Conservation (phyloP, 2,329 filamentous ascomycete species). For the Phialophora verrucosa region DNA sequence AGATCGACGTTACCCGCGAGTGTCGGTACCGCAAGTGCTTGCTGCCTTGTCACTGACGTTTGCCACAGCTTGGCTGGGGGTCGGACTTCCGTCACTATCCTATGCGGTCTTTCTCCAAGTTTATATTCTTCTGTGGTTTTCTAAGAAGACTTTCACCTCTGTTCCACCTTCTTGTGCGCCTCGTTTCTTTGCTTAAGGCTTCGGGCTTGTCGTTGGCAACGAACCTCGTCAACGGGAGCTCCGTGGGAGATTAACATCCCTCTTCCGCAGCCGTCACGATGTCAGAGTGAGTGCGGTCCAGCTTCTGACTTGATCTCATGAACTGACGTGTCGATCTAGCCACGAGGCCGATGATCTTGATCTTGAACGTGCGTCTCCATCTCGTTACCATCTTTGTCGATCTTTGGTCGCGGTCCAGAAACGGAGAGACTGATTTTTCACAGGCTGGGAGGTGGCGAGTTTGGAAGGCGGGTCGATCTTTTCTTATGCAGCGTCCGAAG, state of each 20-base stretch:
- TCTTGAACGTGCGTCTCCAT: conserved; percentile 29
- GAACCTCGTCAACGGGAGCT: background rate
- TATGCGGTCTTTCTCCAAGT: background rate
- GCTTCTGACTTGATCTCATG: background rate
- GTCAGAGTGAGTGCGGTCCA: conserved; percentile 35
- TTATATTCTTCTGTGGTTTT: conserved; percentile 2
- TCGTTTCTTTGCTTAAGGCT: background rate
- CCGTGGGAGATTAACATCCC: background rate
- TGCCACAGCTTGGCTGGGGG: background rate
- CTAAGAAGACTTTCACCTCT: background rate
- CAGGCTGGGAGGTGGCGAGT: conserved; percentile 36
- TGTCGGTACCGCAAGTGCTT: background rate
- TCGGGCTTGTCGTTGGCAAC: background rate
- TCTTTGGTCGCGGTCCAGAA: background rate
- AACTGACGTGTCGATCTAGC: conserved; percentile 25
- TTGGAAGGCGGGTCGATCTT: conserved; percentile 27
- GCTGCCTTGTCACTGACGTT: background rate
- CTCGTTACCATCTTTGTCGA: background rate
- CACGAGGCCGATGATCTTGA: conserved; percentile 34
- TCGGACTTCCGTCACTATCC: background rate
- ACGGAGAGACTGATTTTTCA: conserved; percentile 4
- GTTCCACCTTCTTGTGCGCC: background rate
- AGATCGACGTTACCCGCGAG: background rate
- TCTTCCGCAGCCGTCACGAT: conserved; percentile 23
- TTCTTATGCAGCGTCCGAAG: conserved; percentile 31